Evolutionary conservation across 1,284 basidiomycete species (phyloP).

Genomic region (Leccinum fallax): DNA sequence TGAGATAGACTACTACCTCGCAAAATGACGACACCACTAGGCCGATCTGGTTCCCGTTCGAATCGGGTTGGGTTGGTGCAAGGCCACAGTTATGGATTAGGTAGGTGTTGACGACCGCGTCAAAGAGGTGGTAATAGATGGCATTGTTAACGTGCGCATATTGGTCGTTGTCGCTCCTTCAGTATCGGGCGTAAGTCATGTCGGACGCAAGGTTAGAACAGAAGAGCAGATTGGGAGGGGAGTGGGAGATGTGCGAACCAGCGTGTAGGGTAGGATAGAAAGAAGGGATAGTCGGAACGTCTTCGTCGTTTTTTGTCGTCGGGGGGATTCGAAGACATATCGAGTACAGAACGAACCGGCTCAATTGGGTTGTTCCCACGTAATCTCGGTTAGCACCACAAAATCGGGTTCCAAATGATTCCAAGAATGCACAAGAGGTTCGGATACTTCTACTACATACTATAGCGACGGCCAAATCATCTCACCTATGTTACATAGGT

Average conservation of each 20-base stretch:
- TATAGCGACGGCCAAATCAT: background rate
- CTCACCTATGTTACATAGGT: background rate
- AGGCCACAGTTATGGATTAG: conserved; percentile 56
- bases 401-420: conserved; percentile 7
- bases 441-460: background rate
- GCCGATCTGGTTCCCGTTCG: conserved; percentile 49
- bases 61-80: conserved; percentile 46
- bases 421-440: background rate
- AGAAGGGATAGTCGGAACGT: conserved; percentile 58
- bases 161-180: conserved; percentile 81
- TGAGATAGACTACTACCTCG: conserved; percentile 41
- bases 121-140: conserved; percentile 78
- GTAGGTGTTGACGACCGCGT: conserved; percentile 75
- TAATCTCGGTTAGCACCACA: background rate
- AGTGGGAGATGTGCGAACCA: conserved; percentile 49
- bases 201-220: conserved; percentile 8
- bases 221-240: background rate
- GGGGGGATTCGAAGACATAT: conserved; percentile 5
- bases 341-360: too few relatives aligned
- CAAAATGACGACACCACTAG: conserved; percentile 74
- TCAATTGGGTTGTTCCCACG: background rate
- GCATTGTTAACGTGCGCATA: conserved; percentile 79
- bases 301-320: conserved; percentile 36
- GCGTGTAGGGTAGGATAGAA: conserved; percentile 64
- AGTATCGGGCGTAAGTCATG: background rate